A percentile compares a stretch with the other conserved stretches of the same genome.
These are phyloP conservation scores for Phytophthora niederhauseri DNA, from an alignment of 352 stramenopile species.

Conservation along the genomic window DNA sequence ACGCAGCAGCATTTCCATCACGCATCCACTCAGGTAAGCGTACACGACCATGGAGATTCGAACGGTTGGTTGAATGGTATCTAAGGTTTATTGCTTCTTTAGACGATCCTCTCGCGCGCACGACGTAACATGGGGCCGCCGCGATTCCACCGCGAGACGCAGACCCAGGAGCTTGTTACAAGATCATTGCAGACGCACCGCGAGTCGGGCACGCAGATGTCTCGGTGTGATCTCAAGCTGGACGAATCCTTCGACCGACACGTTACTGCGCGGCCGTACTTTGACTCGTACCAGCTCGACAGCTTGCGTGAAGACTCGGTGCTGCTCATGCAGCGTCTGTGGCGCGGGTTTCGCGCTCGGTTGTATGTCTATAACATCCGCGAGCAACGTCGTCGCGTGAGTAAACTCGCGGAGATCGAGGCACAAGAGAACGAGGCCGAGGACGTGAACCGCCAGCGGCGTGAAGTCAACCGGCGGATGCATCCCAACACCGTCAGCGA, in stretches of 20 bases:
- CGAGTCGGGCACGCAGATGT: slow-evolving; percentile 93
- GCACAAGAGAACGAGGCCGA: slow-evolving; percentile 56
- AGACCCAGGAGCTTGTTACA: slow-evolving; percentile 85
- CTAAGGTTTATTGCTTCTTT: no score
- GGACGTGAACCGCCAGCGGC: slow-evolving; percentile 56
- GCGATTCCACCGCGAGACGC: slow-evolving; percentile 83
- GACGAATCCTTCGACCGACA: slow-evolving; percentile 70
- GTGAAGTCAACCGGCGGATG: slow-evolving; percentile 89
- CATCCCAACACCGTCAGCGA: slow-evolving; percentile 83
- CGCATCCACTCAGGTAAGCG: slow-evolving; percentile 76
- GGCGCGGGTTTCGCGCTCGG: slow-evolving; percentile 79
- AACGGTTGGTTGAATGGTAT: no score
- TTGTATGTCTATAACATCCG: slow-evolving; percentile 54
- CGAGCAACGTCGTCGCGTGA: slow-evolving; percentile 43
- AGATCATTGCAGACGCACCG: slow-evolving; percentile 84
- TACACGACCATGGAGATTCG: background rate
- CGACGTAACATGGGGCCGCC: slow-evolving; percentile 40
- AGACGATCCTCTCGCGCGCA: slow-evolving; percentile 66
- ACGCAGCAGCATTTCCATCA: slow-evolving; percentile 93
- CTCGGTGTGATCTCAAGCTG: slow-evolving; percentile 71
- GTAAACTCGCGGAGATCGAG: slow-evolving; percentile 42
- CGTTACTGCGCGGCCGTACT: slow-evolving; percentile 79
- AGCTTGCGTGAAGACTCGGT: slow-evolving; percentile 76
- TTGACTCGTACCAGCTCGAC: slow-evolving; percentile 90
- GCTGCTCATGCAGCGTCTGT: slow-evolving; percentile 89